Conservation (phyloP, 305 asterid genomes). For the Petunia hybrid region DNA sequence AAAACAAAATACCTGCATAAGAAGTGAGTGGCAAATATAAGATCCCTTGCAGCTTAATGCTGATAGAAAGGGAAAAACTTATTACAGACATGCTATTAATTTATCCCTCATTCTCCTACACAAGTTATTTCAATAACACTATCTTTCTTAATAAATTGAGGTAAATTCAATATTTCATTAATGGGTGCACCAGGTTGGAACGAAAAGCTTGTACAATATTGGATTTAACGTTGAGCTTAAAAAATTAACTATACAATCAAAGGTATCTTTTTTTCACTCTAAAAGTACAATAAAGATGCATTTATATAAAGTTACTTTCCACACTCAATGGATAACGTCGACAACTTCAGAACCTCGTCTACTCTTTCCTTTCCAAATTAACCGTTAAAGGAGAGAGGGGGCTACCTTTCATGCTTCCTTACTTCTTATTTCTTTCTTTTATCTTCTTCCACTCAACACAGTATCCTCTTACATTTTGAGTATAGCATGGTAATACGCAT, state of each 20-base stretch:
- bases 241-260: neutral
- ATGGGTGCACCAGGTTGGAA: neutral
- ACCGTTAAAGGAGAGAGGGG: neutral
- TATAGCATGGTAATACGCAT: neutral
- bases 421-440: neutral
- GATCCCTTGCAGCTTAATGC: constrained; percentile 18
- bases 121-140: constrained; percentile 6
- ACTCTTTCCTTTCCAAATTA: neutral
- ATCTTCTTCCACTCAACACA: neutral
- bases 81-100: neutral
- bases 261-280: neutral
- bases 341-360: constrained; percentile 6
- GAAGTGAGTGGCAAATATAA: constrained; percentile 26
- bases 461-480: neutral
- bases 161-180: constrained; percentile 8
- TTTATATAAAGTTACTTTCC: neutral
- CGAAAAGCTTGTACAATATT: constrained; percentile 2
- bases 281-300: neutral
- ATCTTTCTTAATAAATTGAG: neutral
- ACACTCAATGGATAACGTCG: neutral
- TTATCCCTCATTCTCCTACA: neutral
- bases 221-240: neutral
- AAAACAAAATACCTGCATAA: constrained; percentile 59
- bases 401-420: neutral
- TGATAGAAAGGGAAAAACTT: neutral